Evolutionary conservation across 352 stramenopile genomes (phyloP).

Genomic region (Discostella stelligera): DNA sequence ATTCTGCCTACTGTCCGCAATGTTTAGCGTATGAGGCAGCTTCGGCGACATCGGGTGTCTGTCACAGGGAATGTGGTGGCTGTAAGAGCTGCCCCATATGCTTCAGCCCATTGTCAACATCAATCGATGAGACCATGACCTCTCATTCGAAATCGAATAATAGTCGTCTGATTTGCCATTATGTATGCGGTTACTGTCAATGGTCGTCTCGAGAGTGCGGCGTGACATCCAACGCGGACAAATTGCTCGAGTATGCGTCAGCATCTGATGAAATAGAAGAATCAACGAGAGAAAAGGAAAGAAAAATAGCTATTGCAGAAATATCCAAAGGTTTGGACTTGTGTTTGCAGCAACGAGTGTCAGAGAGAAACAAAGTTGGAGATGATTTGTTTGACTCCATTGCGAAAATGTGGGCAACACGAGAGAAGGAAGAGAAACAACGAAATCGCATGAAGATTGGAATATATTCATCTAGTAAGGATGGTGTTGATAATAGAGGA

Average conservation of each 20-base stretch:
- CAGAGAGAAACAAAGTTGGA: conserved; percentile 28
- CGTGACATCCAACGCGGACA: conserved; percentile 42
- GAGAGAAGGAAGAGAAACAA: conserved; percentile 38
- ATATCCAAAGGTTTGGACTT: conserved; percentile 33
- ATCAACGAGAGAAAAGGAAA: conserved; percentile 34
- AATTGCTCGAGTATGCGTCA: conserved; percentile 33
- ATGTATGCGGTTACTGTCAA: conserved; percentile 65
- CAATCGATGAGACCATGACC: conserved; percentile 23
- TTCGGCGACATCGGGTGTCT: conserved; percentile 49
- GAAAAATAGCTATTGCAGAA: conserved; percentile 28
- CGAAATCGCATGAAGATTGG: conserved; percentile 23
- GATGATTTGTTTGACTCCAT: conserved; percentile 44
- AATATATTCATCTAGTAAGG: neutral
- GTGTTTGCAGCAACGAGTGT: conserved; percentile 35
- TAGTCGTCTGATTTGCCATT: conserved; percentile 48
- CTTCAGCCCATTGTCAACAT: conserved; percentile 35
- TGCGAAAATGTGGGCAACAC: conserved; percentile 30
- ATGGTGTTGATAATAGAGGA: conserved; percentile 9
- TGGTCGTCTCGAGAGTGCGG: conserved; percentile 61
- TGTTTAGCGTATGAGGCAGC: conserved; percentile 68
- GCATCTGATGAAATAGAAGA: conserved; percentile 42
- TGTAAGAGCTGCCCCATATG: conserved; percentile 52
- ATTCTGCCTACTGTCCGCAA: conserved; percentile 72
- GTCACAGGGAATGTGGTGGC: conserved; percentile 18
- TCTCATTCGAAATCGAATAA: neutral